Base-by-base conservation (phyloP, 768 basidiomycete genomes). In the Boletus coccyginus region DNA sequence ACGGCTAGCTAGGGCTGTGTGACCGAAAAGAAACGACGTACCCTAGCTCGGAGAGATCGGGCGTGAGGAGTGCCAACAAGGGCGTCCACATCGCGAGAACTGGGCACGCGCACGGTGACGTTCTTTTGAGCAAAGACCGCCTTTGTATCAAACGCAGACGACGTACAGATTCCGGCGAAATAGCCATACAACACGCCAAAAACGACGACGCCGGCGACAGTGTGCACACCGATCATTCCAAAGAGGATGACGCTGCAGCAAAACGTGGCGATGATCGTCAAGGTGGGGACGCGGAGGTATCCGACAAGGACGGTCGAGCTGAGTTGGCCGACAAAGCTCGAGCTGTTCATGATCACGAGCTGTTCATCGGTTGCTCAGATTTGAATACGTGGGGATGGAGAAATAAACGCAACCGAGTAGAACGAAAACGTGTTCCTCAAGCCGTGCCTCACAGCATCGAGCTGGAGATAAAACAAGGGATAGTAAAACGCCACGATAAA, bases 381-480 rank as follows among this genome's bases (percentile, higher is more conserved):
- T 32, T 2, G 24, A 29, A 49, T 40, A 7, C 6, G 19, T 4
- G 2, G 11, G 5, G 40, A 27, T 2, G 36, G 35, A 49, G 31
- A 29, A 39, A 13, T 7, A 38, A 21, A 68, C 74, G 40, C 63
- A 70, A 84, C 85, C 41, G 77, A 78, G 60, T 85, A 85, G 58
- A 86, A 86, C 0, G 85, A 81, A n/a, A 86, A 70, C 7, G 66
- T 68, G 4, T 74, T 68, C 32, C 72, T 68, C 17, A 83, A 68
- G 2, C 77, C 78, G 45, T 81, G 80, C 49, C 71, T 73, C 21
- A 80, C 73, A 2, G 83, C 74, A 44, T 81, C 75, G 16, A 86
- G 70, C 59, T 87, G 85, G 24, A 87, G 68, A 62, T 83, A 86
- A 69, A 84, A 86, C 29, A 83, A 70, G 1, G 84, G 82, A 54